Evolutionary conservation across 2,329 filamentous ascomycete species (phyloP).

Genomic region (Ophiostoma fasciatum): DNA sequence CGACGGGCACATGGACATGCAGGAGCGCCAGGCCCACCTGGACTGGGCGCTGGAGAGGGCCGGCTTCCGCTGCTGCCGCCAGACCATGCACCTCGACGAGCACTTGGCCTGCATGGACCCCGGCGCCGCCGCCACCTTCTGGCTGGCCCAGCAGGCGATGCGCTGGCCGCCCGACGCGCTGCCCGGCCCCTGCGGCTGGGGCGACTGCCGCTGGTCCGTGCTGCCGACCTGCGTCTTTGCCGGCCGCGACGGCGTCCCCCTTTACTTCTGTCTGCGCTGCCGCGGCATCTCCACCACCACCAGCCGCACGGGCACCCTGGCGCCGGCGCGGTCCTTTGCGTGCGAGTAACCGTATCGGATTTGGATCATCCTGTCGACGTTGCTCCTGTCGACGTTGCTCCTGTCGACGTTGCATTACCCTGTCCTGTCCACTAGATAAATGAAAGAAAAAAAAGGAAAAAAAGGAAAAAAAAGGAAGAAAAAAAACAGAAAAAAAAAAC

Average conservation of each 20-base stretch:
- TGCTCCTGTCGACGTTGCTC: too few relatives aligned
- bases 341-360: too few relatives aligned
- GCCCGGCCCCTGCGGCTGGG: constrained; percentile 7
- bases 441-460: too few relatives aligned
- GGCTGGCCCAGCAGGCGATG: constrained; percentile 3
- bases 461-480: too few relatives aligned
- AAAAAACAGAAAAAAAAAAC: too few relatives aligned
- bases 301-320: not conserved
- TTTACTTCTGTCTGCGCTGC: constrained; percentile 3
- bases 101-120: constrained; percentile 1
- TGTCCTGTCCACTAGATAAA: too few relatives aligned
- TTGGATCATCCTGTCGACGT: too few relatives aligned
- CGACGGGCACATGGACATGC: too few relatives aligned
- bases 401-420: too few relatives aligned
- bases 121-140: not conserved
- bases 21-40: too few relatives aligned
- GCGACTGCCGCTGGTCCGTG: constrained; percentile 7
- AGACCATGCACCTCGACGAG: not conserved
- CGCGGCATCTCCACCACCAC: constrained; percentile 3
- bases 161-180: not conserved
- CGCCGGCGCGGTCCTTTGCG: constrained; percentile 3
- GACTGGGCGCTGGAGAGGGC: not conserved
- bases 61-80: constrained; percentile 6
- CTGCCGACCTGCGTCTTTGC: not conserved
- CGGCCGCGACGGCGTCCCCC: not conserved